Evolutionary conservation across 768 basidiomycete species (phyloP), one percentile per base, ranked within the genome.

Genomic region (Asterophora lycoperdoides): DNA sequence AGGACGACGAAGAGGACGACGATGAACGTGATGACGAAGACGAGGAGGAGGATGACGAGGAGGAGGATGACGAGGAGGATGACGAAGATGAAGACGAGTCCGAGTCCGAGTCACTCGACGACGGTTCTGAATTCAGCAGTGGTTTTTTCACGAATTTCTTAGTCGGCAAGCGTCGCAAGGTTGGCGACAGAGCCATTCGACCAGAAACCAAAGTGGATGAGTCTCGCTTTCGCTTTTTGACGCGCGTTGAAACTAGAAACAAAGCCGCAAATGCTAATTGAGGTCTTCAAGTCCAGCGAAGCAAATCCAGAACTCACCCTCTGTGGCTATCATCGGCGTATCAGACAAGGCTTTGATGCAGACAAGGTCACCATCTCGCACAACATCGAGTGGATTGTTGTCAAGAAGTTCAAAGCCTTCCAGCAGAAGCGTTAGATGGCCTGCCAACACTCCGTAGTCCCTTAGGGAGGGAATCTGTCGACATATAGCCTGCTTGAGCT

Each of bases 291-390:
- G 8, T 23, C 4, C 26, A 28, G 17, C 30, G 33, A n/a, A 36
- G 6, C 23, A 40, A n/a, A 46, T 58, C 51, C 45, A 59, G 57
- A 52, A 23, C 34, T 23, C 4, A 14, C 9, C 17, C 15, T 18
- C 45, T 33, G 49, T 34, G 4, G 35, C 38, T 23, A 51, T 56
- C 33, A 37, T 49, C 44, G 44, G 32, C 26, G 42, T 8, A n/a
- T 17, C 34, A 14, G 39, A 26, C 5, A 35, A 36, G 0, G 50
- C 40, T 48, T 68, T 68, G 4, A 78, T 56, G 29, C 60, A 56
- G 14, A 78, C 59, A 30, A 79, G 61, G 63, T 79, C 78, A 0
- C 77, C 77, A 58, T 79, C 78, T 56, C 77, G 66, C 20, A 78
- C 60, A 14, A 73, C 69, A 41, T 54, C 51, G 37, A 73, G 57